phyloP scores from a whole-genome alignment of 2,329 filamentous ascomycete species.

The Fusarium sp. region DNA sequence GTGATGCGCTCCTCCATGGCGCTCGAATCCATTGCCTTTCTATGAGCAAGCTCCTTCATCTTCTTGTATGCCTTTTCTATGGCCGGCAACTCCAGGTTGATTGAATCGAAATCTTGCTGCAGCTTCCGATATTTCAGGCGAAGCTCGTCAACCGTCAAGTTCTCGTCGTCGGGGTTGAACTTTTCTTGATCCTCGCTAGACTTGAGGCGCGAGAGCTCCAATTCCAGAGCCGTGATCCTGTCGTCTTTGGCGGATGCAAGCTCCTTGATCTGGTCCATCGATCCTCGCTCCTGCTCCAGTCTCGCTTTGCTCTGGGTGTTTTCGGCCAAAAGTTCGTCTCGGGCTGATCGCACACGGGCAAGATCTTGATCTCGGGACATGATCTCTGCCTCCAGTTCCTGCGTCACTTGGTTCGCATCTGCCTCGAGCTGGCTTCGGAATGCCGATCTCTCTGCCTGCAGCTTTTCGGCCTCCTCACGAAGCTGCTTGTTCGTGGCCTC shows the following conservation, averaged over 20 bases:
- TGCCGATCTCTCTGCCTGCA: constrained; percentile 85
- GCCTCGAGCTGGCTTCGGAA: constrained; percentile 86
- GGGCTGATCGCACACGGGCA: constrained; percentile 82
- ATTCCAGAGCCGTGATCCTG: constrained; percentile 84
- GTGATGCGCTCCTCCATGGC: constrained; percentile 82
- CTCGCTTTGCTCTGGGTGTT: constrained; percentile 81
- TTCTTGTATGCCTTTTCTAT: constrained; percentile 94
- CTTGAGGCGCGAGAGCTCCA: constrained; percentile 80
- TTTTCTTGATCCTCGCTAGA: constrained; percentile 61
- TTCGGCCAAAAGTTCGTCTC: constrained; percentile 89
- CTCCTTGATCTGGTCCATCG: constrained; percentile 81
- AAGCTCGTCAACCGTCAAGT: constrained; percentile 78
- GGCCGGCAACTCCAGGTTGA: constrained; percentile 88
- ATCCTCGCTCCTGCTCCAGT: constrained; percentile 79
- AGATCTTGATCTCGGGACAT: constrained; percentile 86
- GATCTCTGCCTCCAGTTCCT: constrained; percentile 85
- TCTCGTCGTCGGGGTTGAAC: constrained; percentile 60
- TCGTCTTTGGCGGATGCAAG: constrained; percentile 83
- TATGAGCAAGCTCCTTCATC: constrained; percentile 84
- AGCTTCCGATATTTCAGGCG: constrained; percentile 79
- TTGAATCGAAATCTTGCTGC: constrained; percentile 82
- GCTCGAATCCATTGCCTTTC: constrained; percentile 84
- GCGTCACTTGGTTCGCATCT: constrained; percentile 78
- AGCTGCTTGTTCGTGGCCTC: constrained; percentile 90
- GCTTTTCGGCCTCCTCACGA: constrained; percentile 85